Percentiles rank a stretch among this genome's conserved stretches.
Conservation (phyloP, 2,329 filamentous ascomycete species). For the Colletotrichum sp. region DNA sequence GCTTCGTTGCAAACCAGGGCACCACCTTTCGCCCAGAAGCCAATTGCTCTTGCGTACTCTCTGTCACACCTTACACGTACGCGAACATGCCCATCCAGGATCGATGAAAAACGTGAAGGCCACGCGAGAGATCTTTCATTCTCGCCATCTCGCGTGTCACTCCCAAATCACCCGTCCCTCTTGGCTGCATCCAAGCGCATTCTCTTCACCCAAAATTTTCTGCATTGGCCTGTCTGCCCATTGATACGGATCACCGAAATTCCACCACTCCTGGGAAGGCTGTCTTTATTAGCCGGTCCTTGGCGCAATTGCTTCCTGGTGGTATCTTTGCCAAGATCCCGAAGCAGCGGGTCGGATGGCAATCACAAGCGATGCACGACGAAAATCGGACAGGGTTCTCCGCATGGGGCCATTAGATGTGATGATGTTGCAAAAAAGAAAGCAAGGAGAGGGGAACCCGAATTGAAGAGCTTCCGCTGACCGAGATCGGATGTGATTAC, state of each 20-base stretch:
- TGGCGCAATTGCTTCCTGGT: background rate
- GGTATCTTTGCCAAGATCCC: background rate
- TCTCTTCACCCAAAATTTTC: background rate
- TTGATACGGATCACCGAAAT: background rate
- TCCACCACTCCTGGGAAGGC: background rate
- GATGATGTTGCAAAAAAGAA: background rate
- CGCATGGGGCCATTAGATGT: background rate
- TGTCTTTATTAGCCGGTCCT: background rate
- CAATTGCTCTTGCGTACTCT: background rate
- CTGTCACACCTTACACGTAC: background rate
- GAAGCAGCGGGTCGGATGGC: background rate
- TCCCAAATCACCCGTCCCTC: background rate
- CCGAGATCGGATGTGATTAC: background rate
- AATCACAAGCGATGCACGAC: background rate
- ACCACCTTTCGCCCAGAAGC: background rate
- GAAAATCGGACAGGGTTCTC: conserved; percentile 7
- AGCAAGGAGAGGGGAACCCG: background rate
- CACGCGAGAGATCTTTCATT: background rate
- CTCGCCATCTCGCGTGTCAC: background rate
- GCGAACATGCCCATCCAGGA: background rate
- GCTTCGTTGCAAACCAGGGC: background rate
- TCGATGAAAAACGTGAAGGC: background rate
- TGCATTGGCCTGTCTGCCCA: background rate
- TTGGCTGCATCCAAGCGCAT: background rate
- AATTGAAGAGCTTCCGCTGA: background rate